phyloP scores from a whole-genome alignment of 2,329 filamentous ascomycete species.

The Hypoxylon sp. region DNA sequence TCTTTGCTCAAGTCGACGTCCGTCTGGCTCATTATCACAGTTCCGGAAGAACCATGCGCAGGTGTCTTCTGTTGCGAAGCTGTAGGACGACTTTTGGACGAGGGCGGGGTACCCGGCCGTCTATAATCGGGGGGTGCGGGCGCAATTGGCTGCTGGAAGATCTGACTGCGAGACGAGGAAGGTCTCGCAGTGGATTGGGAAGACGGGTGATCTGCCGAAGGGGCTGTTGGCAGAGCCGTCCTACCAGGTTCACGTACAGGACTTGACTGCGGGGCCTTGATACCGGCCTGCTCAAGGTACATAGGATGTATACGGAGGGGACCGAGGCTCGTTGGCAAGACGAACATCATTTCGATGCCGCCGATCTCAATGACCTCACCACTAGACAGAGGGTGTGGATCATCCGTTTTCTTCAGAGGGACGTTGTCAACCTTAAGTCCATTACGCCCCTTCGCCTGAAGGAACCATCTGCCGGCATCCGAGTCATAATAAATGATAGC shows the following conservation, averaged over 20 bases:
- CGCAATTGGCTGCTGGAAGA: constrained; percentile 66
- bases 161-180: constrained; percentile 48
- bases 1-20: constrained; percentile 86
- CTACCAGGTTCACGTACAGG: constrained; percentile 49
- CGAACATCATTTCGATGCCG: constrained; percentile 98
- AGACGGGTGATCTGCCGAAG: constrained; percentile 50
- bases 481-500: constrained; percentile 81
- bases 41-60: constrained; percentile 56
- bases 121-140: constrained; percentile 73
- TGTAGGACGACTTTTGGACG: constrained; percentile 57
- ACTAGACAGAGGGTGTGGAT: constrained; percentile 78
- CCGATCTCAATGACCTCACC: constrained; percentile 94
- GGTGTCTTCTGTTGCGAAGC: constrained; percentile 59
- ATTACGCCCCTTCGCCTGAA: constrained; percentile 91
- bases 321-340: constrained; percentile 81
- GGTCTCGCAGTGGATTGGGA: constrained; percentile 45
- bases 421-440: constrained; percentile 87
- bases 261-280: constrained; percentile 45
- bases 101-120: constrained; percentile 73
- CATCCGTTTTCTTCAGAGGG: constrained; percentile 75
- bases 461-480: constrained; percentile 81
- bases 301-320: constrained; percentile 77
- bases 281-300: constrained; percentile 78
- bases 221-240: constrained; percentile 51
- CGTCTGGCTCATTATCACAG: constrained; percentile 64